A percentile compares a stretch with the other conserved stretches of the same genome.
Conservation (phyloP, 352 stramenopile species). For the Hyphochytrium catenoides region DNA sequence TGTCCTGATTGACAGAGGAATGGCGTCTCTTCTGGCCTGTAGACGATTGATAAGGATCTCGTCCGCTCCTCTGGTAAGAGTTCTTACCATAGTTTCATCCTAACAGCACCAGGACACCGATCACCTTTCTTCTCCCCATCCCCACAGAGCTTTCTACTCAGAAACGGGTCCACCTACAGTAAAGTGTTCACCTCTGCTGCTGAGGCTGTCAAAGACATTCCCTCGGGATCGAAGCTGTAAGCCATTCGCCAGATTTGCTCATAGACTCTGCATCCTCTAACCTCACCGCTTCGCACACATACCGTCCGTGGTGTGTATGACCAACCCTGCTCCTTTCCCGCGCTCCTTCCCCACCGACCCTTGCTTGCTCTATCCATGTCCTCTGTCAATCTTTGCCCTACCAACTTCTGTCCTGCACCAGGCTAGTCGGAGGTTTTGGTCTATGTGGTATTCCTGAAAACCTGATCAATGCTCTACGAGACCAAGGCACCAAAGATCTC, state of each 20-base stretch:
- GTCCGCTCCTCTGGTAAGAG: too few species aligned
- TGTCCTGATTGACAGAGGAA: too few species aligned
- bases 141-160: too few species aligned
- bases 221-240: constrained; percentile 33
- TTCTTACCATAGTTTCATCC: too few species aligned
- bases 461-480: constrained; percentile 47
- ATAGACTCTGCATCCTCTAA: background rate
- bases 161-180: constrained; percentile 8
- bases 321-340: constrained; percentile 4
- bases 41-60: too few species aligned
- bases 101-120: too few species aligned
- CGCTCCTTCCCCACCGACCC: constrained; percentile 3
- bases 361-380: constrained; percentile 6
- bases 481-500: constrained; percentile 44
- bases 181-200: constrained; percentile 42
- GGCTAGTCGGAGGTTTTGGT: constrained; percentile 64
- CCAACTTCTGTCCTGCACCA: constrained; percentile 9
- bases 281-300: background rate
- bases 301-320: constrained; percentile 6
- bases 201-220: constrained; percentile 43
- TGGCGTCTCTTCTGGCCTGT: too few species aligned
- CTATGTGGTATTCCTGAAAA: constrained; percentile 77
- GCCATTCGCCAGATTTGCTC: background rate
- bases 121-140: too few species aligned
- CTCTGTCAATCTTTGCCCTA: constrained; percentile 4